Percentiles rank a stretch among this genome's conserved stretches.
Evolutionary conservation across 2,329 filamentous ascomycete genomes (phyloP).

Genomic region (Ramichloridium luteum): DNA sequence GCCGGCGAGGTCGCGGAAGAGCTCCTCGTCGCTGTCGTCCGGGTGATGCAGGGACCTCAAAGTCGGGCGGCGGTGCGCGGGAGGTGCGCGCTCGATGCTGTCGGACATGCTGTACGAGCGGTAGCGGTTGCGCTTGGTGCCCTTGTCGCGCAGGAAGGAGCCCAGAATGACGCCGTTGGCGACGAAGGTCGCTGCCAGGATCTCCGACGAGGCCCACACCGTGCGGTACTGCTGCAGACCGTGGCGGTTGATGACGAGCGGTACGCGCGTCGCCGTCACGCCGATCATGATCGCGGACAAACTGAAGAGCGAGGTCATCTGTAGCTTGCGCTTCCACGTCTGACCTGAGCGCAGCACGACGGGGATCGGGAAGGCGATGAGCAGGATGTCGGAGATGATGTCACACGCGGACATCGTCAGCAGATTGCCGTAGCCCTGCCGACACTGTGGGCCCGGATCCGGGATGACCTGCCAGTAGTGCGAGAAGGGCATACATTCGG

Average conservation of each 20-base stretch:
- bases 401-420: slow-evolving; percentile 84
- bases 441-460: slow-evolving; percentile 73
- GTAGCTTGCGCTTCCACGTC: slow-evolving; percentile 62
- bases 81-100: slow-evolving; percentile 37
- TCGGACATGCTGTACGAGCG: slow-evolving; percentile 44
- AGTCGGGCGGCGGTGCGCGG: slow-evolving; percentile 49
- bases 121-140: slow-evolving; percentile 80
- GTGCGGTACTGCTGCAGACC: slow-evolving; percentile 80
- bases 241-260: slow-evolving; percentile 55
- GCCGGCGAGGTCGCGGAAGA: slow-evolving; percentile 69
- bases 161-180: slow-evolving; percentile 84
- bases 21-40: slow-evolving; percentile 84
- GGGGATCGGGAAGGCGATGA: slow-evolving; percentile 79
- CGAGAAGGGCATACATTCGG: slow-evolving; percentile 58
- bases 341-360: slow-evolving; percentile 74
- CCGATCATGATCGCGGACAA: slow-evolving; percentile 69
- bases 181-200: slow-evolving; percentile 74
- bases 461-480: slow-evolving; percentile 50
- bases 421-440: slow-evolving; percentile 75
- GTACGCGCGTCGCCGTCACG: slow-evolving; percentile 71
- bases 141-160: slow-evolving; percentile 82
- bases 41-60: slow-evolving; percentile 49
- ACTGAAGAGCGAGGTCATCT: slow-evolving; percentile 69
- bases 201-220: slow-evolving; percentile 77
- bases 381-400: slow-evolving; percentile 73